Evolutionary conservation across 1,284 basidiomycete species (phyloP), one percentile per base, ranked within the genome.

Genomic region (Heterobasidion occidentale): DNA sequence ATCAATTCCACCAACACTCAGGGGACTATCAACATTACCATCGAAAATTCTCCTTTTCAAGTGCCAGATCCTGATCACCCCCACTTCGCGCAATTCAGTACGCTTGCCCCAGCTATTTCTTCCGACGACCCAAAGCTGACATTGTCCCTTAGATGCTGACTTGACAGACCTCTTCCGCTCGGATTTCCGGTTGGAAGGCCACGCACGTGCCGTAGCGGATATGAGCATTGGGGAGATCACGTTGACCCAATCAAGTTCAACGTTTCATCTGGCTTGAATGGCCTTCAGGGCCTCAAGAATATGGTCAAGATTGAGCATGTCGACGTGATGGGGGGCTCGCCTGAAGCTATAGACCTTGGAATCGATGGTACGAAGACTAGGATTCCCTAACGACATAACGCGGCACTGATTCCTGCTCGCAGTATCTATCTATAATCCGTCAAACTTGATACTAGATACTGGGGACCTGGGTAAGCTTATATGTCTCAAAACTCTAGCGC

Each of bases 211-310:
- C 2, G 67, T 89, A 11, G 83, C 88, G 36, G 83, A 81, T 63
- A 80, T 80, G 62, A 84, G 81, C 62, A 74, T 92, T 55, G 90
- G 89, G 46, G 70, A 76, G 62, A 80, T 92, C 55, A 81, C 80
- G 17, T 75, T 92, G n/a, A 88, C 64, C 79, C 85, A 2, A 90
- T 92, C 67, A 80, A 80, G 61, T 86, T 92, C 66, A 83, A 88
- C 60, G 88, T 90, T 8, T 74, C 83, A n/a, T 85, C 84, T 7
- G 77, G 74, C 34, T 70, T 92, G 52, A 68, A 75, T 27, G 90
- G 89, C 52, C 67, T 92, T 15, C 75, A 77, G 59, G 88, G 88
- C 8, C 68, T 91, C 52, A 77, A 80, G 47, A 77, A 76, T 5
- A 72, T 79, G 63, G 83, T 81, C 2, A 72, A 73, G 11, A 88